Base-by-base conservation (phyloP, 345 rosid genomes). In the Eucalyptus decipiens region DNA sequence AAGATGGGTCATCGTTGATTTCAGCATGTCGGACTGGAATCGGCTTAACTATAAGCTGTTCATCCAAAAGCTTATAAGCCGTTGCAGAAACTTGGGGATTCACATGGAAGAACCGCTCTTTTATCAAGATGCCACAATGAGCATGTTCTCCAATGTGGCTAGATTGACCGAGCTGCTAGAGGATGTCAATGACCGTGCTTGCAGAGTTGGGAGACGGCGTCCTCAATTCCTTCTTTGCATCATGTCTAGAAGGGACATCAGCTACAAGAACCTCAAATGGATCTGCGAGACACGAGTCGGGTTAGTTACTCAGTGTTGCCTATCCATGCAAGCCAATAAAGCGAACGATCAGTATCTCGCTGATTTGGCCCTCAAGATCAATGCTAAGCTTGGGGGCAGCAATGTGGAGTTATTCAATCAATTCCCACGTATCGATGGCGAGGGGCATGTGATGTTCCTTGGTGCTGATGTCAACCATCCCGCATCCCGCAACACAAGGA, bases 261-360 rank as follows among this genome's bases (percentile, higher is more conserved):
- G 99, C 28, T 96, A 96, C 93, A 95, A 95, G 89, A 89, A 90
- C 94, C 94, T 97, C 67, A 97, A 97, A 90, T 97, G 99, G 99
- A 92, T 96, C 87, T 94, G 96, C 2, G 99, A 97, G 92, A 97
- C 97, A 21, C 89, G 88, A 92, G 92, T 96, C 65, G 99, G 99
- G 90, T 47, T 97, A 43, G 95, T 97, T 52, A 51, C 54, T 51
- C 21, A 97, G 86, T 97, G 99, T 89, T 96, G 97, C 88, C 92
- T 97, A 91, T 92, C 96, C 7, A 19, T 0, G 24, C 48, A 86
- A 67, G 97, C 96, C 17, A 92, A 89, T 80, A 93, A 11, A 60
- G 92, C 89, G 34, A 88, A 88, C 30, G 99, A 97, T 87, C 97
- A 96, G 88, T 96, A 96, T 90, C 95, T 92, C 9, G 95, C 58